Evolutionary conservation across 1,139 yeast species (phyloP).

Genomic region (Protomyces gravidus): DNA sequence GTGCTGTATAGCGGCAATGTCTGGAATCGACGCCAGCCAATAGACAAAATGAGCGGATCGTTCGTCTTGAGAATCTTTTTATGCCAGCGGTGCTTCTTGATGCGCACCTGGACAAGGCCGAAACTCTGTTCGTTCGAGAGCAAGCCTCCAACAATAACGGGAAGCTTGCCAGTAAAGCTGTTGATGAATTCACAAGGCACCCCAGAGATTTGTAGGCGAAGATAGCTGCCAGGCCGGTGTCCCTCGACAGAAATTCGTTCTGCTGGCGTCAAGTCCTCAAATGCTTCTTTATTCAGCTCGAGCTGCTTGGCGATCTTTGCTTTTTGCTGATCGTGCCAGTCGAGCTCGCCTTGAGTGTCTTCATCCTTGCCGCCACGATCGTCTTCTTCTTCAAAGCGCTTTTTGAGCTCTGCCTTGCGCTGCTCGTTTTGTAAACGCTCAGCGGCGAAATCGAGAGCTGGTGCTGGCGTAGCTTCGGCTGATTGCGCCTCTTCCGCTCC

Average conservation of each 20-base stretch:
- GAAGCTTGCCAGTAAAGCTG: slow-evolving; percentile 77
- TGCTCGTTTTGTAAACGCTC: slow-evolving; percentile 78
- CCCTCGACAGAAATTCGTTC: slow-evolving; percentile 85
- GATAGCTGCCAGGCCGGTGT: slow-evolving; percentile 87
- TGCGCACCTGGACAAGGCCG: slow-evolving; percentile 87
- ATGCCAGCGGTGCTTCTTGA: slow-evolving; percentile 99
- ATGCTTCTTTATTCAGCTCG: slow-evolving; percentile 76
- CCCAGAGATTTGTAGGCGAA: slow-evolving; percentile 74
- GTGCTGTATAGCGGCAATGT: slow-evolving; percentile 94
- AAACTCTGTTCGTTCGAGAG: slow-evolving; percentile 86
- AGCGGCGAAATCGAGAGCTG: slow-evolving; percentile 51
- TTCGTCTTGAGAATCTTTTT: slow-evolving; percentile 90
- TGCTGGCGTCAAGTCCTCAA: slow-evolving; percentile 64
- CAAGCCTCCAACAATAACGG: slow-evolving; percentile 86
- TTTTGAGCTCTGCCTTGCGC: slow-evolving; percentile 78
- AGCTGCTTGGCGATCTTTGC: slow-evolving; percentile 94
- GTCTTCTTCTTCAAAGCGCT: slow-evolving; percentile 85
- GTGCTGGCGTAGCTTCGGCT: slow-evolving; percentile 38
- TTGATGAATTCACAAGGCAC: slow-evolving; percentile 89
- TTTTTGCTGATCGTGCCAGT: slow-evolving; percentile 95
- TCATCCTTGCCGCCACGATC: slow-evolving; percentile 59
- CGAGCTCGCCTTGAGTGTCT: slow-evolving; percentile 65
- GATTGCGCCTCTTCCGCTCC: slow-evolving; percentile 41
- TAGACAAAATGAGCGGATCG: slow-evolving; percentile 86
- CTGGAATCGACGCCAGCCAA: slow-evolving; percentile 99